Percentiles rank a stretch among this genome's conserved stretches.
Conservation (phyloP, 2,329 filamentous ascomycete genomes). For the Karstenula rhodostoma region DNA sequence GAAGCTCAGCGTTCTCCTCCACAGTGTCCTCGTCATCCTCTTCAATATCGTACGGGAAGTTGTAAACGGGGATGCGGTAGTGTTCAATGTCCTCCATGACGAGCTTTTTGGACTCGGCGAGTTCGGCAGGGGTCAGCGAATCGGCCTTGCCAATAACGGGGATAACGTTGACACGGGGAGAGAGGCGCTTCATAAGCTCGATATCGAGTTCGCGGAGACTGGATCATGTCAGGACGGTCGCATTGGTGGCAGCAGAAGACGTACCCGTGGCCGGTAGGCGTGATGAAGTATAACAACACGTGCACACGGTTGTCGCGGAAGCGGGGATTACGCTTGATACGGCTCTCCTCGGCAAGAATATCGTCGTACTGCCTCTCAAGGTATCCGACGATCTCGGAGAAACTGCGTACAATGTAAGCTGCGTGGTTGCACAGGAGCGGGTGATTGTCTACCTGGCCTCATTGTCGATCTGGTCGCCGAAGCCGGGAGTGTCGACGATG, state of each 20-base stretch:
- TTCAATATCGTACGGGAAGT: conserved; percentile 99
- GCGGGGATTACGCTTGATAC: conserved; percentile 99
- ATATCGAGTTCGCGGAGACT: conserved; percentile 99
- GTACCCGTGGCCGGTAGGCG: conserved; percentile 93
- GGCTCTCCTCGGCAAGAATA: conserved; percentile 97
- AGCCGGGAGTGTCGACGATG: conserved; percentile 97
- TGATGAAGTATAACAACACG: conserved; percentile 98
- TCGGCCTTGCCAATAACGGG: conserved; percentile 99
- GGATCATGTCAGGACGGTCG: conserved; percentile 25
- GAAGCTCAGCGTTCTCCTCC: conserved; percentile 97
- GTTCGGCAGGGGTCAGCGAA: conserved; percentile 92
- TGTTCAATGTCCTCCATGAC: conserved; percentile 99
- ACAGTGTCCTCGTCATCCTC: conserved; percentile 99
- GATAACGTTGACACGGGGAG: conserved; percentile 97
- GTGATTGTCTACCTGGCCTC: conserved; percentile 78
- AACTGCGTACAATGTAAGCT: conserved; percentile 65
- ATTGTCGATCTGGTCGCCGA: conserved; percentile 99
- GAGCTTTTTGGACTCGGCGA: conserved; percentile 99
- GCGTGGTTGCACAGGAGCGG: background rate
- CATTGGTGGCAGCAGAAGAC: conserved; percentile 35
- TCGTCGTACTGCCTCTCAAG: conserved; percentile 99
- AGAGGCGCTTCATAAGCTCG: conserved; percentile 99
- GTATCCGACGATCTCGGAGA: conserved; percentile 96
- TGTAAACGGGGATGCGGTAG: conserved; percentile 99
- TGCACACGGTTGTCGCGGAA: conserved; percentile 99